Base-by-base conservation (phyloP, 345 rosid genomes). In the Hibiscus trionum region DNA sequence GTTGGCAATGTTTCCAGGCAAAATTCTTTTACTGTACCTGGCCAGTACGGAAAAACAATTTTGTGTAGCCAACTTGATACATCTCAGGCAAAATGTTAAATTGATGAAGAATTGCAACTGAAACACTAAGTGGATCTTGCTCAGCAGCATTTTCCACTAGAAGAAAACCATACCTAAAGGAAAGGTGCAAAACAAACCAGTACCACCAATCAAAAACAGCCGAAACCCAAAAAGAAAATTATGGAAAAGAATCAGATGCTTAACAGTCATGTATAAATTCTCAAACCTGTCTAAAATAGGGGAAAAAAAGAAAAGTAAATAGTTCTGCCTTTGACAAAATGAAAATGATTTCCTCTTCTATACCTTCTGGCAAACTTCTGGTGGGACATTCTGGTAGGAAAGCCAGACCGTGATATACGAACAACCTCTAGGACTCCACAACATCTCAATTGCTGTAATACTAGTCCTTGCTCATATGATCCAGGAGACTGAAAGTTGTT, bases 61-160 rank as follows among this genome's bases (percentile, higher is more conserved):
- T 95, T 39, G 98, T 95, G 84, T 92, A 95, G 76, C 99, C 98
- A 83, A 92, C 99, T 89, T 92, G 98, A 82, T 92, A 92, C 98
- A 95, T 92, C 88, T 95, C 99, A 2, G 98, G 98, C 84, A 90
- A 86, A 75, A 95, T 90, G 77, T 88, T 86, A 66, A 95, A 92
- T 78, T 95, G 99, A 80, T 95, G 98, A 80, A 95, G 99, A 78
- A 95, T 95, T 47, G 99, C 99, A 80, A 95, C 97, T 33, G 99
- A 92, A 71, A 95, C 97, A 72, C 93, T 83, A 68, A 95, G 94
- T 55, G 99, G 95, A 76, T 95, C 99, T 84, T 85, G 91, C 50
- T 93, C 83, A 55, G 93, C 87, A 74, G 83, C 85, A 75, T 81
- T 85, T 76, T 87, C 97, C 86, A 90, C 77, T 77, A 95, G 83